Percentiles rank a stretch among this genome's conserved stretches.
Conservation (phyloP, 768 basidiomycete genomes). For the Leccinellum albellum region DNA sequence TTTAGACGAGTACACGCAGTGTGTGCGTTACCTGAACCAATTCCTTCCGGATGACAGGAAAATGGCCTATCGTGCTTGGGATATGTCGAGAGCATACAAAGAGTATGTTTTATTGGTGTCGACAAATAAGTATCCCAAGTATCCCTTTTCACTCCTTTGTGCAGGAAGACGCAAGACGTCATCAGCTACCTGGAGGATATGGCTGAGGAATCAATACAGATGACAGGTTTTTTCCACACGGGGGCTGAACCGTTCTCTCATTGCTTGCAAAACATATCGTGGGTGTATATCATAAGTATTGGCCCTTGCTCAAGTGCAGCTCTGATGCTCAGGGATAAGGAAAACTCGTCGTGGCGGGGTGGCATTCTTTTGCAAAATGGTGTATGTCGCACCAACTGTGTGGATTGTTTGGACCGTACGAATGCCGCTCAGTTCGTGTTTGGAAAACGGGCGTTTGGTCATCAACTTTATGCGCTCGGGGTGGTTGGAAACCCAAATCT, state of each 20-base stretch:
- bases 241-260: slow-evolving; percentile 84
- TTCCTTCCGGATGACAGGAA: slow-evolving; percentile 82
- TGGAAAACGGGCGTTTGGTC: slow-evolving; percentile 89
- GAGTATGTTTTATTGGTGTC: slow-evolving; percentile 50
- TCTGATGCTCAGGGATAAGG: slow-evolving; percentile 23
- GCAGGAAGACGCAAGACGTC: slow-evolving; percentile 90
- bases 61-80: slow-evolving; percentile 93
- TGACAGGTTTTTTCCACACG: slow-evolving; percentile 94
- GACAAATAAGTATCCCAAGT: too few species aligned
- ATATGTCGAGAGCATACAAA: slow-evolving; percentile 93
- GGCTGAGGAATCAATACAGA: slow-evolving; percentile 88
- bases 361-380: slow-evolving; percentile 85
- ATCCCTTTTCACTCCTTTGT: not conserved
- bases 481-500: slow-evolving; percentile 82
- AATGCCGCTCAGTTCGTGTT: slow-evolving; percentile 97
- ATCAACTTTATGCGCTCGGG: slow-evolving; percentile 93
- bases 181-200: slow-evolving; percentile 93
- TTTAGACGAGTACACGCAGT: slow-evolving; percentile 86
- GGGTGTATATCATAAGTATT: slow-evolving; percentile 3
- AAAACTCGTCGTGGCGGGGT: slow-evolving; percentile 47
- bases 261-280: slow-evolving; percentile 45
- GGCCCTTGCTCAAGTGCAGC: not conserved
- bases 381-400: slow-evolving; percentile 91
- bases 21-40: slow-evolving; percentile 90
- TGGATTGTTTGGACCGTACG: slow-evolving; percentile 94